Conservation (phyloP, 2,329 filamentous ascomycete species). For the Aspergillus amoenus region DNA sequence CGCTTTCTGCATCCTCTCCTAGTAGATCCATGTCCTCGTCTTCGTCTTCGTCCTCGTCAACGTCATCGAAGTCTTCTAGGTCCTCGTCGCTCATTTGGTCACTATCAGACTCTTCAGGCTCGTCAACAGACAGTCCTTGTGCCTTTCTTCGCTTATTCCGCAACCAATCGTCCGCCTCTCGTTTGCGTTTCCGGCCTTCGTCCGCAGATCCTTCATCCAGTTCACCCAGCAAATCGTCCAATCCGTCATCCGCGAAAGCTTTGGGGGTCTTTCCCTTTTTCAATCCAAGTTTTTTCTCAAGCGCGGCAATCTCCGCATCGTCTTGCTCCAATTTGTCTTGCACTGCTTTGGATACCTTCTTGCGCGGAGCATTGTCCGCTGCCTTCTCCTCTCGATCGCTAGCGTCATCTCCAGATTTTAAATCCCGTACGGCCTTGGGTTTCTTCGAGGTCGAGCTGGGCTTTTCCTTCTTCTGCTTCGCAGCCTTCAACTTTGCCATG, state of each 20-base stretch:
- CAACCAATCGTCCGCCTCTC: conserved; percentile 64
- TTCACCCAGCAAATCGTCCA: conserved; percentile 74
- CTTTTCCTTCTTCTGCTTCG: conserved; percentile 22
- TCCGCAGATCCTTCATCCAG: conserved; percentile 57
- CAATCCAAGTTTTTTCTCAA: conserved; percentile 86
- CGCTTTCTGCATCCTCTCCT: conserved; percentile 36
- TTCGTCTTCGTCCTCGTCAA: background rate
- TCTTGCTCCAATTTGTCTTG: conserved; percentile 71
- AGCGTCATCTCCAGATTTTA: conserved; percentile 28
- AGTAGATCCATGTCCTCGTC: conserved; percentile 24
- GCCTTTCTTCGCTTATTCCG: conserved; percentile 58
- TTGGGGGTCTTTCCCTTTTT: conserved; percentile 73
- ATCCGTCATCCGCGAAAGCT: conserved; percentile 75
- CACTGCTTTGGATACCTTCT: conserved; percentile 42
- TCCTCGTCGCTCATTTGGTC: conserved; percentile 23
- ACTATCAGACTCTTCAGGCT: conserved; percentile 29
- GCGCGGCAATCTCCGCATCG: conserved; percentile 80
- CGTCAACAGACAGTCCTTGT: conserved; percentile 26
- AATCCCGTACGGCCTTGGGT: conserved; percentile 23
- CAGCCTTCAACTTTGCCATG: conserved; percentile 21
- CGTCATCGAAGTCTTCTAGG: conserved; percentile 30
- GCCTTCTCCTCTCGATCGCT: conserved; percentile 23
- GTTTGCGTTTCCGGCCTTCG: conserved; percentile 55
- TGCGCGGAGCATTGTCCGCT: conserved; percentile 5
- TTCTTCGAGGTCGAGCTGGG: conserved; percentile 41